These are phyloP conservation scores for Aphanomyces stellatus DNA, from an alignment of 352 stramenopile species.

Conservation along the genomic window DNA sequence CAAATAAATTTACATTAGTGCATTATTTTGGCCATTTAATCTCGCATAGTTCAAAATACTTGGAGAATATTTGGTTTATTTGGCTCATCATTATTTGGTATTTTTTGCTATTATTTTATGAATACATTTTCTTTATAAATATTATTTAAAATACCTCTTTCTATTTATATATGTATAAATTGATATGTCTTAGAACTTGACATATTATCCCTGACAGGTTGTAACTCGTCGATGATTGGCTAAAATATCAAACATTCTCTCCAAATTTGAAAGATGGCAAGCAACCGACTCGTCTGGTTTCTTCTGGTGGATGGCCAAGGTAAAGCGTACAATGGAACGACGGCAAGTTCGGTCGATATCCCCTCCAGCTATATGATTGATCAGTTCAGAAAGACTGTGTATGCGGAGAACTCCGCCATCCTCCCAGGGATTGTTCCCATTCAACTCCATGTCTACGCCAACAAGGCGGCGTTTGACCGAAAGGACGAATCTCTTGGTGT, in stretches of 20 bases:
- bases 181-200: background rate
- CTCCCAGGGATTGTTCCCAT: background rate
- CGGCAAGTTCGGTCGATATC: background rate
- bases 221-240: background rate
- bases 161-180: background rate
- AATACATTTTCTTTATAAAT: background rate
- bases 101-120: background rate
- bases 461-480: background rate
- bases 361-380: background rate
- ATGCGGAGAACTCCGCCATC: background rate
- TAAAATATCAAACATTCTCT: background rate
- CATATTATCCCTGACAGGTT: background rate
- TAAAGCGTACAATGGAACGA: background rate
- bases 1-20: background rate
- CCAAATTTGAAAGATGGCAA: background rate
- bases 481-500: background rate
- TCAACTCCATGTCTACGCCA: background rate
- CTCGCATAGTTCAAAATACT: background rate
- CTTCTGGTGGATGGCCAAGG: background rate
- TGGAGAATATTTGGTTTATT: background rate
- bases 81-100: background rate
- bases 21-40: background rate
- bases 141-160: background rate
- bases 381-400: background rate
- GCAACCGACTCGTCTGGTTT: background rate